Base-by-base conservation (phyloP, 768 basidiomycete species). In the Chiua virens region DNA sequence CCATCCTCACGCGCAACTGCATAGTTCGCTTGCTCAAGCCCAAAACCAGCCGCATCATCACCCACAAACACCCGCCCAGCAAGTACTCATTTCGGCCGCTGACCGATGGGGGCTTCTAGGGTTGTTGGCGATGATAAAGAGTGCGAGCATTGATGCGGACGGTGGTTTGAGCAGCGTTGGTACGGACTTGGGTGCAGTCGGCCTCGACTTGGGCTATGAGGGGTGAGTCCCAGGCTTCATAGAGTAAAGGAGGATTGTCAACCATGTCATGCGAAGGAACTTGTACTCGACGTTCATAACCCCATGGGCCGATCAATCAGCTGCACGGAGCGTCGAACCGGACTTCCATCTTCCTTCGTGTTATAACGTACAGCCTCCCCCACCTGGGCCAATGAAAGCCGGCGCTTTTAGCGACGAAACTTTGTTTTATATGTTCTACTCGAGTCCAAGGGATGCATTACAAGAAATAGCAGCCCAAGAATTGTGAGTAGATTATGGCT, bases 391-490 rank as follows among this genome's bases (percentile, higher is more conserved):
- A 46, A 76, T 66, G 56, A 94, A 93, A 73, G 88, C 86, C 17
- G 79, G 80, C 1, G 82, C 86, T 44, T 96, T 98, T 72, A 89
- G 87, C 69, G 95, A 98, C 69, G 95, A 98, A 72, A 97, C 95
- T 15, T 74, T 98, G 23, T 97, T 98, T 73, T 96, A 92, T 79
- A 94, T 96, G 83, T 98, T 98, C 78, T 98, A 98, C 73, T 85
- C 92, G 50, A 86, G 84, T 71, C 92, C 95, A 50, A 77, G 90
- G 63, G 95, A 98, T 73, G 86, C 87, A 36, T 75, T 96, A 48
- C 95, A 98, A 70, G 94, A 98, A 71, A 81, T 93, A 45, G 95
- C 95, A 15, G 93, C 92, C 42, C 89, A 92, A 67, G 95, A 98
- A 75, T 76, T 98, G 92, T 96, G 72, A 70, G 91, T 85, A 4